Conservation (phyloP, 345 rosid species). For the Cardamine occulta region DNA sequence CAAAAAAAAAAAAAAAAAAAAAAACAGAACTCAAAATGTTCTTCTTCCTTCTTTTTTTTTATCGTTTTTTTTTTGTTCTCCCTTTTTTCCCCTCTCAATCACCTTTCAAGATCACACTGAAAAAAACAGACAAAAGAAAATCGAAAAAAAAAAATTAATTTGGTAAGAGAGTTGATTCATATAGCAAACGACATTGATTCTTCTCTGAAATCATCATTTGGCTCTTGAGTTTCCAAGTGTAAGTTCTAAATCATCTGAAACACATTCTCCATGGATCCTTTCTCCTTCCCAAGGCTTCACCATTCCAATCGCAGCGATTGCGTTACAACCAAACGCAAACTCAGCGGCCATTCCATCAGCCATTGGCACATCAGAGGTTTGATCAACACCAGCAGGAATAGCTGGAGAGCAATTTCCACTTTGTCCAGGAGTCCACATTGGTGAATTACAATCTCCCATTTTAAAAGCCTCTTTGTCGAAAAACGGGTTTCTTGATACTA, state of each 20-base stretch:
- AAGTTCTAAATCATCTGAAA: slow-evolving; percentile 93
- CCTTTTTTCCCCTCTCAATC: slow-evolving; percentile 3
- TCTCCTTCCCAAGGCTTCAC: slow-evolving; percentile 99
- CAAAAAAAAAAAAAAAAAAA: background rate
- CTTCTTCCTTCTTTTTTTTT: background rate
- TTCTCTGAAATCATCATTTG: slow-evolving; percentile 49
- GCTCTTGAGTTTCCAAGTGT: slow-evolving; percentile 89
- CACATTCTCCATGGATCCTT: slow-evolving; percentile 92
- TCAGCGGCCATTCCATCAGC: slow-evolving; percentile 78
- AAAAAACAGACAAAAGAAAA: background rate
- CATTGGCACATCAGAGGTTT: slow-evolving; percentile 83
- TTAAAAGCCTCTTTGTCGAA: slow-evolving; percentile 67
- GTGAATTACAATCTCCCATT: slow-evolving; percentile 57
- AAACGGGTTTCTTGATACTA: slow-evolving; percentile 82
- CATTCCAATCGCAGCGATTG: slow-evolving; percentile 48
- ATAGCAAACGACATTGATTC: slow-evolving; percentile 16
- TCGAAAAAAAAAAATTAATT: background rate
- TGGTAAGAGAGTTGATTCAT: slow-evolving; percentile 26
- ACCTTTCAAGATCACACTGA: slow-evolving; percentile 34
- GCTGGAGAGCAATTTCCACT: slow-evolving; percentile 98
- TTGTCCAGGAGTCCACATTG: slow-evolving; percentile 99
- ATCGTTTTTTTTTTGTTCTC: background rate
- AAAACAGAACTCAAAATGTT: slow-evolving; percentile 18
- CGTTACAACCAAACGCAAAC: slow-evolving; percentile 86
- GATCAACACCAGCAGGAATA: slow-evolving; percentile 75